Evolutionary conservation across 805 yeast species (phyloP).

Genomic region (Candida orba): DNA sequence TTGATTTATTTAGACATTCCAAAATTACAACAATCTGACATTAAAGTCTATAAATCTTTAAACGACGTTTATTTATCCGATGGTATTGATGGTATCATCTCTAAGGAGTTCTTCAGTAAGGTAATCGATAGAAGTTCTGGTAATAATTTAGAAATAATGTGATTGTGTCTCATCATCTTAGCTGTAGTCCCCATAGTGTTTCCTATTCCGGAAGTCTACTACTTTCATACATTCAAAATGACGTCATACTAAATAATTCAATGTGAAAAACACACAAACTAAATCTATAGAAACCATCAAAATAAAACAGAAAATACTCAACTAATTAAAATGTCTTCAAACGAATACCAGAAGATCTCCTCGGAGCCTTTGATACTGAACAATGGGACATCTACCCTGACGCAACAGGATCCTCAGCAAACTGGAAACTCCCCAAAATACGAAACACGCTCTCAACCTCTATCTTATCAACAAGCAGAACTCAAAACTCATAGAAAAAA

Average conservation of each 20-base stretch:
- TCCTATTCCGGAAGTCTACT: neutral
- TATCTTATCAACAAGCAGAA: neutral
- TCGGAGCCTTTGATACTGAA: too few relatives aligned
- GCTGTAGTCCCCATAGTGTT: neutral
- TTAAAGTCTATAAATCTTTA: conserved; percentile 51
- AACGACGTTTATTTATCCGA: conserved; percentile 71
- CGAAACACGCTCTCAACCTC: neutral
- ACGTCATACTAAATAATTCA: too few relatives aligned
- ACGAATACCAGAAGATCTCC: too few relatives aligned
- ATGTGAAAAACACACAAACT: too few relatives aligned
- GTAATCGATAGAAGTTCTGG: conserved; percentile 25
- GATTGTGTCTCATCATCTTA: too few relatives aligned
- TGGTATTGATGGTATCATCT: conserved; percentile 54
- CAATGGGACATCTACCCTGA: too few relatives aligned
- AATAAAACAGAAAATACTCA: too few relatives aligned
- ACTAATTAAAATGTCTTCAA: too few relatives aligned
- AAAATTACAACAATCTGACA: conserved; percentile 33
- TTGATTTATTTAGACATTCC: conserved; percentile 56
- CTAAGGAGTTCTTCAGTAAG: conserved; percentile 34
- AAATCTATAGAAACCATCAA: too few relatives aligned
- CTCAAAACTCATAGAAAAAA: conserved; percentile 16
- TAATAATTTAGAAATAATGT: too few relatives aligned
- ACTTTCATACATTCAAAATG: too few relatives aligned
- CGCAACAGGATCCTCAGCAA: too few relatives aligned
- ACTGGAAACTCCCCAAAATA: neutral